Evolutionary conservation across 2,329 filamentous ascomycete genomes (phyloP), one percentile per base, ranked within the genome.

Genomic region (Fusarium citri): DNA sequence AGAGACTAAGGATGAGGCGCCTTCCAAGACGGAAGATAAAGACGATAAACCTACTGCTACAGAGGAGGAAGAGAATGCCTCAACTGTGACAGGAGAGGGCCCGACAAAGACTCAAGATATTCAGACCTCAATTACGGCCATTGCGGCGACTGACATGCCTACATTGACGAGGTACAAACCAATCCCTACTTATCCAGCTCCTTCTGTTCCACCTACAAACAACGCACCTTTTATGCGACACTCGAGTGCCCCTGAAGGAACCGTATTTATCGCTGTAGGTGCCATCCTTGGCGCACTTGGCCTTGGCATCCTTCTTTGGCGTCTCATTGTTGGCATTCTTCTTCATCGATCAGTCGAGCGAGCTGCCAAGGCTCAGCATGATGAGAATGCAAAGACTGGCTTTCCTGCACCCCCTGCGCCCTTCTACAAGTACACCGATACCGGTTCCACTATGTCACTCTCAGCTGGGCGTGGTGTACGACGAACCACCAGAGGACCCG

Each of bases 241-340:
- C 75, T 97, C 94, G 1, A 90, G 82, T 55, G 85, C 94, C 14
- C 96, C 96, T 4, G 92, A 98, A 76, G 96, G 96, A 57, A 98
- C 95, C 6, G 92, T 99, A 63, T 99, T 99, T 83, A 99, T 99
- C 75, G 92, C 90, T 23, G 96, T 98, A 2, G 96, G 96, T 47
- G 92, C 94, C 26, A 91, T 94, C 28, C 87, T 99, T 9, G 96
- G 93, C 18, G 91, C 94, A 71, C 88, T 98, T 69, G 93, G 90
- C 14, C 83, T 94, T 11, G 90, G 89, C n/a, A 88, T 98, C 46
- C 85, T 99, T 15, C 85, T 92, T 61, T 99, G 96, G 96, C 93
- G 95, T 65, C 91, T 87, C 53, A 87, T 98, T 59, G 90, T 98
- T 63, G 94, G 93, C 64, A 97, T 94, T 87, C 92, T 95, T 43